phyloP scores from a whole-genome alignment of 805 yeast species.

The Kuraishia piskuri region DNA sequence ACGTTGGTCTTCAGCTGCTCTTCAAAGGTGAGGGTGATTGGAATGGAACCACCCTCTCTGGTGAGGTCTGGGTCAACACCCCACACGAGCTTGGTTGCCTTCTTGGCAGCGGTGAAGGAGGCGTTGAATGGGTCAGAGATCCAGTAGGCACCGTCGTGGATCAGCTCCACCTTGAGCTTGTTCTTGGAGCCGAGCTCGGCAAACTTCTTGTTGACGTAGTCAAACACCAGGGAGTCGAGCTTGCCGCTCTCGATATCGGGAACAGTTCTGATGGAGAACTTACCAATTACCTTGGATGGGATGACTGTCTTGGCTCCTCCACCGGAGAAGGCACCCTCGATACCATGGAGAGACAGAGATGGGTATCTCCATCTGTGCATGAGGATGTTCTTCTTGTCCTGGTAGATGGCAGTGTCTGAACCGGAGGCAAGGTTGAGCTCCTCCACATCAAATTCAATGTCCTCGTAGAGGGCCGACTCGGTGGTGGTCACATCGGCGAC shows the following conservation, averaged over 20 bases:
- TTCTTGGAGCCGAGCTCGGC: slow-evolving; percentile 70
- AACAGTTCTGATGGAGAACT: slow-evolving; percentile 94
- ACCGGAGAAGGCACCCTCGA: slow-evolving; percentile 94
- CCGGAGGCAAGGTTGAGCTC: slow-evolving; percentile 89
- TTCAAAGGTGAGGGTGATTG: slow-evolving; percentile 92
- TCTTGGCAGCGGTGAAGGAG: slow-evolving; percentile 86
- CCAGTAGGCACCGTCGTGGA: slow-evolving; percentile 97
- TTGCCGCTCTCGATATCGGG: slow-evolving; percentile 83
- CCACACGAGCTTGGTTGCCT: slow-evolving; percentile 94
- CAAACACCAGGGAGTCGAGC: slow-evolving; percentile 69
- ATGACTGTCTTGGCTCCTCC: slow-evolving; percentile 98
- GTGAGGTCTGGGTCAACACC: slow-evolving; percentile 93
- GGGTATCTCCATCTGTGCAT: slow-evolving; percentile 99
- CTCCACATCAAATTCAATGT: slow-evolving; percentile 73
- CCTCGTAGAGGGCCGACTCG: slow-evolving; percentile 74
- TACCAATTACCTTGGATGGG: slow-evolving; percentile 90
- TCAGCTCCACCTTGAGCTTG: slow-evolving; percentile 57
- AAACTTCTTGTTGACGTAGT: slow-evolving; percentile 61
- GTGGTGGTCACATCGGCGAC: slow-evolving; percentile 85
- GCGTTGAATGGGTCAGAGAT: slow-evolving; percentile 89
- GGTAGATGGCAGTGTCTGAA: slow-evolving; percentile 71
- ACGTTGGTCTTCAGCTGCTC: slow-evolving; percentile 79
- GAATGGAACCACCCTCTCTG: slow-evolving; percentile 98
- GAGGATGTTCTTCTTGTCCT: slow-evolving; percentile 73
- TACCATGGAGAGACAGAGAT: slow-evolving; percentile 89